phyloP scores from a whole-genome alignment of 345 rosid species.

The Brassica rapa region DNA sequence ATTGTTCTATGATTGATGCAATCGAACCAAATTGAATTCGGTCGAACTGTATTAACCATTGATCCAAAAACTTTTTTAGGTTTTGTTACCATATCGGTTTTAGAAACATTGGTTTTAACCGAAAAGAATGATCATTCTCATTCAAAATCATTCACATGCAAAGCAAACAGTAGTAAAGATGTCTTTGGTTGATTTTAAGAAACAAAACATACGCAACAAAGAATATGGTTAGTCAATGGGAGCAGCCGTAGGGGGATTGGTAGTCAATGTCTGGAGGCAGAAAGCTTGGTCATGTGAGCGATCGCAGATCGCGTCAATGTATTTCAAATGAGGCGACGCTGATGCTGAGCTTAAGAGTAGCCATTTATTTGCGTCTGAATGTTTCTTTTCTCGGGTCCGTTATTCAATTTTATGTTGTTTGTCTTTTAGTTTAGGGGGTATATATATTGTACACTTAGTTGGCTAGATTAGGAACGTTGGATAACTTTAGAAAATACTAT shows the following conservation, averaged over 20 bases:
- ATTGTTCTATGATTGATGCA: no score
- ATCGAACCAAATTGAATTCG: no score
- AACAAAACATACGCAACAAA: not conserved
- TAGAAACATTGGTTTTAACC: no score
- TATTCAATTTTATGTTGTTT: slow-evolving; percentile 3
- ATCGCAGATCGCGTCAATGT: slow-evolving; percentile 36
- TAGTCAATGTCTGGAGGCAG: slow-evolving; percentile 30
- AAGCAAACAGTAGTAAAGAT: no score
- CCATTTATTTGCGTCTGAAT: slow-evolving; percentile 28
- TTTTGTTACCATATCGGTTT: no score
- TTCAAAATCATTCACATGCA: no score
- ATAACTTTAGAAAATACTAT: slow-evolving; percentile 22
- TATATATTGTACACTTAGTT: not conserved
- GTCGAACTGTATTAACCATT: no score
- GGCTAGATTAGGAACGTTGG: not conserved
- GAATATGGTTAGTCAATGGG: slow-evolving; percentile 5
- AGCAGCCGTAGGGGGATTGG: slow-evolving; percentile 25
- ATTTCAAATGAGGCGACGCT: slow-evolving; percentile 35
- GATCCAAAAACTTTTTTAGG: no score
- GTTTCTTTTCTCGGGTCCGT: not conserved
- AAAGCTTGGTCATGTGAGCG: slow-evolving; percentile 27
- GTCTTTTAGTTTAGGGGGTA: not conserved
- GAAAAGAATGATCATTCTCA: no score
- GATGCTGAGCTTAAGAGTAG: slow-evolving; percentile 8
- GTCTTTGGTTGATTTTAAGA: no score